Percentiles rank a stretch among this genome's conserved stretches.
phyloP scores from a whole-genome alignment of 2,329 filamentous ascomycete species.

The Talaromyces sp. region DNA sequence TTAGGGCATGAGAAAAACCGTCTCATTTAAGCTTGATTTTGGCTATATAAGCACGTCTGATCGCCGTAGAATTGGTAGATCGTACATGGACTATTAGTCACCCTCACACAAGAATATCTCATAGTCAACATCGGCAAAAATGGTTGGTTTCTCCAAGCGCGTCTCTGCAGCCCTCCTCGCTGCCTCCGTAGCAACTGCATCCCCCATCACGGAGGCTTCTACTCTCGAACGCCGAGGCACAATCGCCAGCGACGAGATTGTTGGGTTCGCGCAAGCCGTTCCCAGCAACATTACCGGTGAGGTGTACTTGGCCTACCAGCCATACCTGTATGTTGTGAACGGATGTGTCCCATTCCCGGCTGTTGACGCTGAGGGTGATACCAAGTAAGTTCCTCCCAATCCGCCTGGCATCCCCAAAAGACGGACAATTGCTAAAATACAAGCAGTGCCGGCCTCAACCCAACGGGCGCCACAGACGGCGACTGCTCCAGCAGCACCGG shows the following conservation, averaged over 20 bases:
- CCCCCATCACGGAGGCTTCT: neutral
- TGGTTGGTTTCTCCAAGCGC: neutral
- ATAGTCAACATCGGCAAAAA: neutral
- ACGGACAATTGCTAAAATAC: neutral
- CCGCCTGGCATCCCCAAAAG: neutral
- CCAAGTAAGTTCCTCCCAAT: conserved; percentile 43
- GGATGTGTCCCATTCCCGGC: conserved; percentile 63
- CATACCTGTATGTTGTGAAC: conserved; percentile 52
- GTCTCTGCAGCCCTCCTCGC: neutral
- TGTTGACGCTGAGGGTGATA: conserved; percentile 57
- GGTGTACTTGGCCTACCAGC: conserved; percentile 56
- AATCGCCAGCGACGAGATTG: conserved; percentile 47
- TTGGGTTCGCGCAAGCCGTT: conserved; percentile 53
- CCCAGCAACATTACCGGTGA: conserved; percentile 47
- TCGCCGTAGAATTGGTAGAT: neutral
- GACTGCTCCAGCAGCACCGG: conserved; percentile 46
- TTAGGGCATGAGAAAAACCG: neutral
- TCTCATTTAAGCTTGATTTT: neutral
- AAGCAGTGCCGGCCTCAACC: conserved; percentile 43
- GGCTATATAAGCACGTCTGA: neutral
- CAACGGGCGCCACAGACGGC: conserved; percentile 38
- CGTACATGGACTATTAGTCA: neutral
- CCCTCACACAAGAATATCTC: neutral
- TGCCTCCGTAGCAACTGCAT: neutral
- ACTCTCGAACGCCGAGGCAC: conserved; percentile 35